These are phyloP conservation scores for Carpediemonas membranifera DNA, from an alignment of 78 protist genomes.

Conservation along the genomic window DNA sequence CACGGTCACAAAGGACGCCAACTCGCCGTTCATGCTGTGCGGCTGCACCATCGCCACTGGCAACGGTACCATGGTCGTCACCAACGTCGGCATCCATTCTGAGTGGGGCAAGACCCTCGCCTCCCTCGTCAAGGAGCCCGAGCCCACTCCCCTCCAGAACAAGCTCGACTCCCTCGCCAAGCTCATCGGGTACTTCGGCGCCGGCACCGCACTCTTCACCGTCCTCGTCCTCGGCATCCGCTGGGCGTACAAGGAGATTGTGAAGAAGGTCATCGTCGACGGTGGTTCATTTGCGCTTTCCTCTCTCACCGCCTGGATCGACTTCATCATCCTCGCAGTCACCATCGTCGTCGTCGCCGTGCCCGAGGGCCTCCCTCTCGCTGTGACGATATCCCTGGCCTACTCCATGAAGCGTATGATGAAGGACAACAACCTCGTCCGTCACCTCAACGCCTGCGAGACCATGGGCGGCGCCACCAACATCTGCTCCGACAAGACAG, in stretches of 20 bases:
- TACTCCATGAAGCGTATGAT: too few species aligned
- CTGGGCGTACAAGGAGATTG: background rate
- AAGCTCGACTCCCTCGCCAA: constrained; percentile 11
- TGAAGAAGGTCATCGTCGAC: background rate
- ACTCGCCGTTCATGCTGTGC: constrained; percentile 49
- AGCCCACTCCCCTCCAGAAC: too few species aligned
- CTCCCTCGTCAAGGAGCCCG: constrained; percentile 9
- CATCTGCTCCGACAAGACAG: too few species aligned
- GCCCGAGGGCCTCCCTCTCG: too few species aligned
- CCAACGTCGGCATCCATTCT: constrained; percentile 36
- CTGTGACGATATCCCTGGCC: too few species aligned
- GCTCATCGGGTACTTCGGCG: constrained; percentile 21
- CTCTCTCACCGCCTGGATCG: too few species aligned
- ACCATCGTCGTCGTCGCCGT: constrained; percentile 16
- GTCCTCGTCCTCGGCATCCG: constrained; percentile 3
- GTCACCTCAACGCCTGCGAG: constrained; percentile 26
- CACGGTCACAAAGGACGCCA: constrained; percentile 41
- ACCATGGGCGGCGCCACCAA: too few species aligned
- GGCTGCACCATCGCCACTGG: constrained; percentile 37
- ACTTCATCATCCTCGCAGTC: constrained; percentile 4
- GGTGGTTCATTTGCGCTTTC: too few species aligned
- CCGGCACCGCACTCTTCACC: constrained; percentile 7
- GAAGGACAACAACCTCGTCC: constrained; percentile 67
- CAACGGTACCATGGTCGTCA: constrained; percentile 31
- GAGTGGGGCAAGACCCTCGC: constrained; percentile 28